Evolutionary conservation across 148 eudicot species (phyloP).

Genomic region (Vaccinium macrocarpon): DNA sequence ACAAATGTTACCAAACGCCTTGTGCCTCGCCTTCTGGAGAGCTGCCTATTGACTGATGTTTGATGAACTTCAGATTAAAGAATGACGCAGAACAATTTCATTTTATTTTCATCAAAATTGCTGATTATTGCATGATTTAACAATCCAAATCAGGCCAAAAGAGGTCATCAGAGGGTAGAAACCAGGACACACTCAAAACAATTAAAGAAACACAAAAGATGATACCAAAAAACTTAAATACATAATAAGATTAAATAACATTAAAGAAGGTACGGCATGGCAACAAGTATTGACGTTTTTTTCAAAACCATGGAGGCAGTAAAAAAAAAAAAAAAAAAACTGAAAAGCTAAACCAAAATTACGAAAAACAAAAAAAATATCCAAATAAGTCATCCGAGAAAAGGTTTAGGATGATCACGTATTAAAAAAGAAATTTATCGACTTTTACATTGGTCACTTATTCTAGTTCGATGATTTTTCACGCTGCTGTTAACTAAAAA

Average conservation of each 20-base stretch:
- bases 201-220: constrained; percentile 1
- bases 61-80: not conserved
- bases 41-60: not conserved
- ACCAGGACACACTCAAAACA: not conserved
- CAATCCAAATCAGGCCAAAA: not conserved
- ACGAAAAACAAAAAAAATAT: too few relatives aligned
- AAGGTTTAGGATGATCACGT: too few relatives aligned
- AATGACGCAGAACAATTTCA: not conserved
- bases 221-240: not conserved
- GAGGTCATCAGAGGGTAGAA: not conserved
- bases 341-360: too few relatives aligned
- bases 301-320: not conserved
- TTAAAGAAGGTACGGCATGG: not conserved
- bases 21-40: too few relatives aligned
- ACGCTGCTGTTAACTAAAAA: too few relatives aligned
- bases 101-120: not conserved
- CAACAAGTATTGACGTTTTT: not conserved
- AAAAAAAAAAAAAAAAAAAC: too few relatives aligned
- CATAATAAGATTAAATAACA: not conserved
- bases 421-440: too few relatives aligned
- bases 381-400: too few relatives aligned
- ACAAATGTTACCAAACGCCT: too few relatives aligned
- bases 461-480: too few relatives aligned
- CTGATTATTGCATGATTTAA: not conserved
- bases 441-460: too few relatives aligned